Evolutionary conservation across 164 flowering plant genomes (phyloP), one percentile per base, ranked within the genome.

Genomic region (Liriodendron chinense): DNA sequence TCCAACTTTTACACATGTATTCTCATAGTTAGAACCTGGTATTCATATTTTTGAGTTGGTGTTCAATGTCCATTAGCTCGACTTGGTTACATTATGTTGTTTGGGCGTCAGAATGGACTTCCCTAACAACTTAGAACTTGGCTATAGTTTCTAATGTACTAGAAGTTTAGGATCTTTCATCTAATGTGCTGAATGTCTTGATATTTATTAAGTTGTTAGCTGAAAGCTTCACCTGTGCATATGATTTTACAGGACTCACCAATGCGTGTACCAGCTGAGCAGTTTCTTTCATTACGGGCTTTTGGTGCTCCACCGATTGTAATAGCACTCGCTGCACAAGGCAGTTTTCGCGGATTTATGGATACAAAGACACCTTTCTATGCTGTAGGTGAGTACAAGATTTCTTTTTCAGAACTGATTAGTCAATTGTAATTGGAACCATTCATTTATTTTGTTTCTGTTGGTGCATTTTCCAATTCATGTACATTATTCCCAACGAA

Each of bases 281-380:
- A 88, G 24, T 96, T 92, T 83, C 92, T 92, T 69, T 57, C 90
- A 18, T 65, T 87, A 71, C 88, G 96, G 83, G 98, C 97, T 59
- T 81, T 92, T 78, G 99, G 99, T 80, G 96, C 99, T 75, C 98
- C 94, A 72, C 85, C 99, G 53, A 85, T 91, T 79, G 97, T 92
- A 21, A 84, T 96, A 75, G 96, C 99, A 67, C 94, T 96, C 74
- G 99, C 98, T 78, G 97, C 96, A 28, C 99, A 94, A 81, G 99
- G 99, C 53, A 80, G 92, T 43, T 96, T 96, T 78, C 99, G 99
- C 80, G 99, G 99, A 81, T 91, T 94, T 77, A 88, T 80, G 87
- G 99, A 96, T 80, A 94, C 98, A 65, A 96, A 90, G 85, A 94
- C 97, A 66, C 99, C 99, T 73, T 76, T 96, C 9, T 94, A 87